Evolutionary conservation across 345 rosid genomes (phyloP), one percentile per base, ranked within the genome.

Genomic region (Litchi chinensis): DNA sequence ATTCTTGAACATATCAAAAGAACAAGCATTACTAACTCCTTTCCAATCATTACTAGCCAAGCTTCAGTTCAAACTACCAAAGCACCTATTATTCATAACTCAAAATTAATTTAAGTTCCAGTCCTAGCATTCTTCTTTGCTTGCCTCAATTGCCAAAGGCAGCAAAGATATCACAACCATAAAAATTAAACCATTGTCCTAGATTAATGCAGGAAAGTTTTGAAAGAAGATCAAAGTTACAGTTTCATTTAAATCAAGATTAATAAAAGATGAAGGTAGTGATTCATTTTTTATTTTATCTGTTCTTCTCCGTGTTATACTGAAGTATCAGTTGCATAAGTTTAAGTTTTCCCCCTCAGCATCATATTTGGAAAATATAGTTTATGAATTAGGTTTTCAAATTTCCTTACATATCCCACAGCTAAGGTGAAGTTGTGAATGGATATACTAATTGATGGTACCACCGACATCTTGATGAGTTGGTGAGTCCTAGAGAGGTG

Each of bases 181-280:
- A 18, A 39, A 16, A 68, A 19, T 13, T 13, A 11, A 16, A 66
- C 43, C 21, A 39, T 16, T 16, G 46, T 19, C 21, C 70, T 68
- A 21, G 50, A 40, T 12, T 46, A 44, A 69, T 69, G 1, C 56
- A 69, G 57, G 6, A 65, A 18, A 43, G 16, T 22, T 64, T 15
- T 64, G 68, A 46, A 69, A 69, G 44, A n/a, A 41, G 46, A 69
- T 22, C 48, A n/a, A 69, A 69, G 19, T 21, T 43, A 69, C 21
- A 69, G 73, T n/a, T n/a, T n/a, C n/a, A 18, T 68, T 8, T 40
- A 13, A 9, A 68, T 68, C 24, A 40, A 40, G 24, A 12, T 15
- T 21, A n/a, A 19, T 22, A 68, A n/a, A 41, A 19, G 39, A 39
- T 68, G n/a, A n/a, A 40, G 24, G 9, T 59, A 8, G 22, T 59